phyloP scores from a whole-genome alignment of 441 rosid genomes.

The Cnidoscolus chayamansa region DNA sequence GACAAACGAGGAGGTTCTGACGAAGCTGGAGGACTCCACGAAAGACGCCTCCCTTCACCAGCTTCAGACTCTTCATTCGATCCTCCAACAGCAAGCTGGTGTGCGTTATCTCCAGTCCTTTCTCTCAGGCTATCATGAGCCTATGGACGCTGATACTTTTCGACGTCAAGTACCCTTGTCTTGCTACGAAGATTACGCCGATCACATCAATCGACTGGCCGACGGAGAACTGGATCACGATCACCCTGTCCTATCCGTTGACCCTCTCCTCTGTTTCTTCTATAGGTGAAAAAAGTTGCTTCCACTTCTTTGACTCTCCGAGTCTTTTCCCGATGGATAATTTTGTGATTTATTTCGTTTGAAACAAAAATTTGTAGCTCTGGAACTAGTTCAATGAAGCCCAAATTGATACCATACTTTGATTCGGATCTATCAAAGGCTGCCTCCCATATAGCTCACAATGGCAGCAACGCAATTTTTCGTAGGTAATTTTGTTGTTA shows the following conservation, averaged over 20 bases:
- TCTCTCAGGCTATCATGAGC: slow-evolving; percentile 23
- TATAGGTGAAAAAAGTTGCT: slow-evolving; percentile 31
- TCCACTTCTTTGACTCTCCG: background rate
- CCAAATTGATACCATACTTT: slow-evolving; percentile 43
- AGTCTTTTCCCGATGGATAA: too few species aligned
- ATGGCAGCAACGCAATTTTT: slow-evolving; percentile 36
- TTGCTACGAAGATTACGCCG: slow-evolving; percentile 39
- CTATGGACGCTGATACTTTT: slow-evolving; percentile 31
- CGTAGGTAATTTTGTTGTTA: slow-evolving; percentile 24
- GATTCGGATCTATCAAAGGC: slow-evolving; percentile 39
- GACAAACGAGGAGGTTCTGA: slow-evolving; percentile 31
- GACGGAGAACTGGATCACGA: slow-evolving; percentile 20
- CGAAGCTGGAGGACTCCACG: slow-evolving; percentile 37
- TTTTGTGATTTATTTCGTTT: background rate
- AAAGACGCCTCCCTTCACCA: slow-evolving; percentile 33
- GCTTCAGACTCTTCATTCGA: slow-evolving; percentile 37
- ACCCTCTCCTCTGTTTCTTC: slow-evolving; percentile 47
- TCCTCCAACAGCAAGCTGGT: slow-evolving; percentile 38
- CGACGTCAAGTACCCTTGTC: slow-evolving; percentile 39
- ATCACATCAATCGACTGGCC: slow-evolving; percentile 37
- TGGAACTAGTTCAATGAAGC: slow-evolving; percentile 44
- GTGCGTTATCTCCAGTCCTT: slow-evolving; percentile 35
- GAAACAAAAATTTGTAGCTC: slow-evolving; percentile 25
- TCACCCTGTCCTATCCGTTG: slow-evolving; percentile 35
- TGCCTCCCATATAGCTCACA: slow-evolving; percentile 37